Evolutionary conservation across 1,284 basidiomycete genomes (phyloP), one percentile per base, ranked within the genome.

Genomic region (Inonotus obliquus): DNA sequence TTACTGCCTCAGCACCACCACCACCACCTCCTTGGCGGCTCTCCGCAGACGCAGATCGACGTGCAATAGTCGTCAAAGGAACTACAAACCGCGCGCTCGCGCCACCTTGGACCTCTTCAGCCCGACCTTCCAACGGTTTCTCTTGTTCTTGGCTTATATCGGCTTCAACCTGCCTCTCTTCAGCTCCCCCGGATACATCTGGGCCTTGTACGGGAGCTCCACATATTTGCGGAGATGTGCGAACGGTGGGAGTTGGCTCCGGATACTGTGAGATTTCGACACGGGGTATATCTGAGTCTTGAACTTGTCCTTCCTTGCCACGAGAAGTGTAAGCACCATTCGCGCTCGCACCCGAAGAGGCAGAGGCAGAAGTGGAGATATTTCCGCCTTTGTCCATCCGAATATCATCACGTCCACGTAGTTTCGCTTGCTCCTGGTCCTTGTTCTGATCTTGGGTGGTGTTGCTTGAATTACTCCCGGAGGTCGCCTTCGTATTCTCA

Each of bases 11-110:
- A 48, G 14, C 45, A 19, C 45, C 14, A 13, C 21, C 25, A 2
- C 35, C 52, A 32, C 21, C n/a, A 4, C 9, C 11, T 6, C 17
- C 52, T 38, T 54, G n/a, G n/a, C 13, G 11, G n/a, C 14, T 39
- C 17, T 51, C 49, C 17, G 39, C 52, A 41, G 44, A 48, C 1
- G 54, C 32, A 19, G 53, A 35, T 7, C 60, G 41, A 1, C 53
- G 53, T 1, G 53, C 60, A 29, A 61, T 61, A 14, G 25, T 54
- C 9, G 60, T 61, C 37, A 61, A 44, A 1, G 60, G 60, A 23
- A 56, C 54, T 13, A 52, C 38, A 39, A 60, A 45, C 23, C 52
- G 52, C 32, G 52, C 23, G 23, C 47, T 23, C 14, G 38, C 11
- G 3, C 38, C 38, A 2, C 38, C 38, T 6, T 11, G 23, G 21